These are phyloP conservation scores for Pestalotiopsis sp. DNA, from an alignment of 2,329 filamentous ascomycete species.

Conservation along the genomic window DNA sequence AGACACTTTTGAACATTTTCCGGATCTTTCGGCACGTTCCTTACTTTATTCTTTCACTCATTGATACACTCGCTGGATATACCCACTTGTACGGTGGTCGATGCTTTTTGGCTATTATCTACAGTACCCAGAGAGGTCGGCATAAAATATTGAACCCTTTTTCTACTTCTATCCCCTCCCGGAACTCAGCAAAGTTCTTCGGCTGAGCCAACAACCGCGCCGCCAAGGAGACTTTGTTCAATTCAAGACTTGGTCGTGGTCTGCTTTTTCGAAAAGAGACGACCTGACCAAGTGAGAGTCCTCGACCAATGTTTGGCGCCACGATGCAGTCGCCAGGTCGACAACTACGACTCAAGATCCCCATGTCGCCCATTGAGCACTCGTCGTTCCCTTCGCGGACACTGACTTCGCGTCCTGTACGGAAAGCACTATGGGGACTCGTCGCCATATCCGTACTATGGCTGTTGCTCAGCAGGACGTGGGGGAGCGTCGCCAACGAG, in stretches of 20 bases:
- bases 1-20: background rate
- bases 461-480: slow-evolving; percentile 18
- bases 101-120: background rate
- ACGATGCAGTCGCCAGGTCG: slow-evolving; percentile 20
- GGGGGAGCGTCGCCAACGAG: slow-evolving; percentile 14
- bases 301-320: background rate
- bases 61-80: background rate
- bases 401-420: slow-evolving; percentile 21
- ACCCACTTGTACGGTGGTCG: background rate
- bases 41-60: background rate
- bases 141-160: background rate
- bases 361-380: slow-evolving; percentile 21
- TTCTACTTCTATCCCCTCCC: background rate
- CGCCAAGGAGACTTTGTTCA: background rate
- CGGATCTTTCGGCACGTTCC: background rate
- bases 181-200: background rate
- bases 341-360: slow-evolving; percentile 13
- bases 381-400: slow-evolving; percentile 11
- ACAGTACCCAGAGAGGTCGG: background rate
- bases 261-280: background rate
- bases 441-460: slow-evolving; percentile 18
- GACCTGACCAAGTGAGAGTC: background rate
- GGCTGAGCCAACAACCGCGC: background rate
- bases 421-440: slow-evolving; percentile 21
- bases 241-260: background rate